A percentile compares a stretch with the other conserved stretches of the same genome.
phyloP scores from a whole-genome alignment of 2,329 filamentous ascomycete genomes.

The Beauveria rudraprayagi region DNA sequence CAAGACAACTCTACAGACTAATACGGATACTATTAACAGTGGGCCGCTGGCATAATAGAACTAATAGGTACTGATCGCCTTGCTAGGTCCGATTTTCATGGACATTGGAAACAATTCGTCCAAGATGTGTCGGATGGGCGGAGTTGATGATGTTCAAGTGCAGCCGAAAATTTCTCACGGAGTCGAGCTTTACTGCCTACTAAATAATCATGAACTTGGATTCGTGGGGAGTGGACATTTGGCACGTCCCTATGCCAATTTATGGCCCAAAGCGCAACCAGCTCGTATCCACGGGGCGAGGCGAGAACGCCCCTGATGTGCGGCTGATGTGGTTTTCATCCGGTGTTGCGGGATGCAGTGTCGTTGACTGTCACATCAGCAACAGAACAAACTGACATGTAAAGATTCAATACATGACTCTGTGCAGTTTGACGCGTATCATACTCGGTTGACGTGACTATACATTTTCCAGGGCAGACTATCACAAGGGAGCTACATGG shows the following conservation, averaged over 20 bases:
- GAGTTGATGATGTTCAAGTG: no score
- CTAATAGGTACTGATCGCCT: background rate
- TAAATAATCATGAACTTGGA: no score
- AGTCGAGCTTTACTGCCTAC: no score
- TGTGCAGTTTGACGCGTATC: background rate
- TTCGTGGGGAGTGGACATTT: background rate
- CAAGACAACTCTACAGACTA: background rate
- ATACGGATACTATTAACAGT: background rate
- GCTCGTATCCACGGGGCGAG: background rate
- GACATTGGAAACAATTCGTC: background rate
- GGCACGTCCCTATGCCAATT: background rate
- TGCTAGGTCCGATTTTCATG: no score
- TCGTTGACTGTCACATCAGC: background rate
- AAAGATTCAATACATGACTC: background rate
- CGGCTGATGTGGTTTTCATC: background rate
- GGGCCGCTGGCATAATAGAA: background rate
- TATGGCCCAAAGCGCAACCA: background rate
- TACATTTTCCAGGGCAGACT: background rate
- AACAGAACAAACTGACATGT: background rate
- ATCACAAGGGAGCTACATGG: background rate
- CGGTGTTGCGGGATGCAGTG: background rate
- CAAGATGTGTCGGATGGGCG: background rate
- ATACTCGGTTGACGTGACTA: background rate
- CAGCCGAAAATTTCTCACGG: no score
- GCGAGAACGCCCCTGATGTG: background rate